phyloP scores from a whole-genome alignment of 805 yeast genomes.

The Teunomyces stri region DNA sequence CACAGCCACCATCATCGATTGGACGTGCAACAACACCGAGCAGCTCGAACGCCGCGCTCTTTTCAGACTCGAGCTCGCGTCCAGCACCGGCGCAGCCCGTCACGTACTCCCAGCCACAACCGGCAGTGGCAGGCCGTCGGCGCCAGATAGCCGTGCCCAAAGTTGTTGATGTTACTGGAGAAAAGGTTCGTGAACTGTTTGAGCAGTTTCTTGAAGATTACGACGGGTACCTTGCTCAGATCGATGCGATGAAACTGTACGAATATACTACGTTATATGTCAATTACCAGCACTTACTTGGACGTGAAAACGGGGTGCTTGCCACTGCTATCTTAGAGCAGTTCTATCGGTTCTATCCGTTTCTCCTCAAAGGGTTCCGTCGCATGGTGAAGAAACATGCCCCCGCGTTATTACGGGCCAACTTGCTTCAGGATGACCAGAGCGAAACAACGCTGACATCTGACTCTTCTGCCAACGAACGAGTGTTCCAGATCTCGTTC shows the following conservation, averaged over 20 bases:
- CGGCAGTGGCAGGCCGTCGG: slow-evolving; percentile 42
- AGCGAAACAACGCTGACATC: too few species aligned
- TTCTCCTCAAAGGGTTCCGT: slow-evolving; percentile 69
- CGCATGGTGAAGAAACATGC: slow-evolving; percentile 70
- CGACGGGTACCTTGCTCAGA: slow-evolving; percentile 70
- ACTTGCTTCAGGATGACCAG: slow-evolving; percentile 28
- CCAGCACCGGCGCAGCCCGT: slow-evolving; percentile 13
- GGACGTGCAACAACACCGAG: slow-evolving; percentile 37
- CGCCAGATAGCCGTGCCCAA: slow-evolving; percentile 71
- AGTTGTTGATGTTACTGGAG: slow-evolving; percentile 89
- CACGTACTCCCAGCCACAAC: slow-evolving; percentile 5
- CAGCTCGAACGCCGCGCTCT: slow-evolving; percentile 23
- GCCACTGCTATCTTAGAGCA: slow-evolving; percentile 89
- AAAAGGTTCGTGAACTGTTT: slow-evolving; percentile 87
- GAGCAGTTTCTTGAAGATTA: slow-evolving; percentile 78
- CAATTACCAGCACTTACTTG: slow-evolving; percentile 75
- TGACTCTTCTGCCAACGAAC: slow-evolving; percentile 43
- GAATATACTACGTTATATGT: slow-evolving; percentile 79
- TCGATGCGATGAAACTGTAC: slow-evolving; percentile 73
- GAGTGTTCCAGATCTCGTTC: slow-evolving; percentile 86
- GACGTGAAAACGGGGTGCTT: slow-evolving; percentile 79
- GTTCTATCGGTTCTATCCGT: slow-evolving; percentile 90
- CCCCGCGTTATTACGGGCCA: slow-evolving; percentile 56
- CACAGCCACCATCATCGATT: slow-evolving; percentile 43
- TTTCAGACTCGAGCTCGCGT: slow-evolving; percentile 24